Evolutionary conservation across 108 stramenopile species (phyloP).

Genomic region (Chaetoceros muelleri): DNA sequence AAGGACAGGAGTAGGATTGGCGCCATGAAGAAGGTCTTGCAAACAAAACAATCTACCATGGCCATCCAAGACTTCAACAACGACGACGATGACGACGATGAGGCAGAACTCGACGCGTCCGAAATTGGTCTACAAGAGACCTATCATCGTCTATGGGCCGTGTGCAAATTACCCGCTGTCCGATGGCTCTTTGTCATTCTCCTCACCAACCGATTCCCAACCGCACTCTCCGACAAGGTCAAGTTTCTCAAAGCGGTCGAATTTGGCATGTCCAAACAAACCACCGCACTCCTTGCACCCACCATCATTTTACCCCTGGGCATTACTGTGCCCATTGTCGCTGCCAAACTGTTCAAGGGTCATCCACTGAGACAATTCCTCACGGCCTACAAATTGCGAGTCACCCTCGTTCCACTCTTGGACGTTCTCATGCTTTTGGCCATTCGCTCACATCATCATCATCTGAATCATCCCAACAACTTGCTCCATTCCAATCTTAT

Average conservation of each 20-base stretch:
- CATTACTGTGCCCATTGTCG: conserved; percentile 68
- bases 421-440: conserved; percentile 64
- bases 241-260: conserved; percentile 86
- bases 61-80: neutral
- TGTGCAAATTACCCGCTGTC: conserved; percentile 84
- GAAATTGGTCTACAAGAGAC: conserved; percentile 74
- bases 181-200: conserved; percentile 72
- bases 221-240: conserved; percentile 78
- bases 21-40: neutral
- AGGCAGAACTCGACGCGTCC: conserved; percentile 77
- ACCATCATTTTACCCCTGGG: conserved; percentile 80
- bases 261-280: conserved; percentile 72
- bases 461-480: conserved; percentile 7
- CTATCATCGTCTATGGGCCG: conserved; percentile 74
- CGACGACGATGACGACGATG: conserved; percentile 51
- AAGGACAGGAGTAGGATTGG: no score
- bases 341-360: conserved; percentile 64
- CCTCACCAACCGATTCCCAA: conserved; percentile 78
- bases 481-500: conserved; percentile 8
- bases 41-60: neutral
- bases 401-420: conserved; percentile 65
- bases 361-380: conserved; percentile 74
- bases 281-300: conserved; percentile 74
- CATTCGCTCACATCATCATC: conserved; percentile 22
- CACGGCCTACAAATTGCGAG: conserved; percentile 68